A percentile compares a stretch with the other conserved stretches of the same genome.
Evolutionary conservation across 169 alveolate genomes (phyloP).

Genomic region (Amoebophrya sp.): DNA sequence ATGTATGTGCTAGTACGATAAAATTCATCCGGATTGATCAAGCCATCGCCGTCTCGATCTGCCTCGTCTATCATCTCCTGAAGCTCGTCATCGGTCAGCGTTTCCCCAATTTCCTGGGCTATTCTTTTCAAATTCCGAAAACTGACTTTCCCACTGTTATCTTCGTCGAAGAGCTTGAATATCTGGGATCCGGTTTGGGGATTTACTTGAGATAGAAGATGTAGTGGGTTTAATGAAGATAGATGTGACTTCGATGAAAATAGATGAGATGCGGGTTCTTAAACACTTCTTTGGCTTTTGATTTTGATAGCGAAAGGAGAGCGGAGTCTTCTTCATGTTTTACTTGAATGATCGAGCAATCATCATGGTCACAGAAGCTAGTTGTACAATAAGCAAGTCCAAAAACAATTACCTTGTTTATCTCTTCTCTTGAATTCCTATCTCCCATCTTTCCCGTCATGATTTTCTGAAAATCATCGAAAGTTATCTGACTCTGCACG

Average conservation of each 20-base stretch:
- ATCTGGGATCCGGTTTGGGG: no score
- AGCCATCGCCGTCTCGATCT: slow-evolving; percentile 77
- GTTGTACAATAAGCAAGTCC: no score
- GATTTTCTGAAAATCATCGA: slow-evolving; percentile 69
- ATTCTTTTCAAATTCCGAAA: slow-evolving; percentile 68
- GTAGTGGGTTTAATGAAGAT: no score
- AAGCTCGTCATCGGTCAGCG: slow-evolving; percentile 73
- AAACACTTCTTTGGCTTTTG: no score
- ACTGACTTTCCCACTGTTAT: slow-evolving; percentile 66
- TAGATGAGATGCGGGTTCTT: no score
- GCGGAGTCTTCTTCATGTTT: no score
- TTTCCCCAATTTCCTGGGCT: slow-evolving; percentile 74
- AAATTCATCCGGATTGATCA: slow-evolving; percentile 74
- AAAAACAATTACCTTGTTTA: no score
- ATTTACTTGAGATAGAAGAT: no score
- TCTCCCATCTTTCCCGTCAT: slow-evolving; percentile 81
- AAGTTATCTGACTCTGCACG: slow-evolving; percentile 27
- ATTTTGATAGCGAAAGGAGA: no score
- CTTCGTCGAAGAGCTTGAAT: slow-evolving; percentile 71
- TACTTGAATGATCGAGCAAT: no score
- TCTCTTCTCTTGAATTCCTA: slow-evolving; percentile 79
- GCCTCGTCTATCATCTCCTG: slow-evolving; percentile 79
- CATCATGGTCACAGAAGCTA: no score
- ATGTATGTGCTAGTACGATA: neutral
- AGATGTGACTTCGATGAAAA: no score